A percentile compares a stretch with the other conserved stretches of the same genome.
These are phyloP conservation scores for Iberis pinnata DNA, from an alignment of 345 rosid genomes.

Conservation along the genomic window DNA sequence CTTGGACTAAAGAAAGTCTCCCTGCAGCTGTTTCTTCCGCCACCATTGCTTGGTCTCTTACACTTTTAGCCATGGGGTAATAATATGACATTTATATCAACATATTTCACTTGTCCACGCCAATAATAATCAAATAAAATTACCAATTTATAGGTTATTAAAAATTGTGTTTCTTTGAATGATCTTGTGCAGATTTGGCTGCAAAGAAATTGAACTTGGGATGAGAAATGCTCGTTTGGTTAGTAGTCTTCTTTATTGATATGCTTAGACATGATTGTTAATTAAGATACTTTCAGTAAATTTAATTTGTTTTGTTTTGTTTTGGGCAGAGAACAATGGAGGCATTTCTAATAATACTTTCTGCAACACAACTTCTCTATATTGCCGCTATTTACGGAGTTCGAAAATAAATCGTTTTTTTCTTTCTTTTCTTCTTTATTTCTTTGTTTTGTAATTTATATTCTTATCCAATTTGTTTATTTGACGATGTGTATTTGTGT, in stretches of 20 bases:
- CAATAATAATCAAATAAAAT: background rate
- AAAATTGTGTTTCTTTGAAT: background rate
- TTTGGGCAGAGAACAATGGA: conserved; percentile 87
- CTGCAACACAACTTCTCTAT: conserved; percentile 73
- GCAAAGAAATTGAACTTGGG: conserved; percentile 77
- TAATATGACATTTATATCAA: too few species aligned
- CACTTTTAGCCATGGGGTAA: conserved; percentile 88
- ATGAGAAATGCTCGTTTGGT: conserved; percentile 78
- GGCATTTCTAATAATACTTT: conserved; percentile 77
- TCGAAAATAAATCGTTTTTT: conserved; percentile 14
- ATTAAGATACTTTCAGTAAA: background rate
- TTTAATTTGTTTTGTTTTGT: background rate
- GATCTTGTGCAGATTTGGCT: conserved; percentile 52
- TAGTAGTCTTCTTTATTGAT: conserved; percentile 5
- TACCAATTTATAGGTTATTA: background rate
- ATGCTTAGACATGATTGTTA: too few species aligned
- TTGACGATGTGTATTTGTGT: conserved; percentile 15
- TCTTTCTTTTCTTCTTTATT: background rate
- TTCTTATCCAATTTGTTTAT: background rate
- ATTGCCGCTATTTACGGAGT: conserved; percentile 64
- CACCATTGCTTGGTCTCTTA: conserved; percentile 78
- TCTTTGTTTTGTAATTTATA: conserved; percentile 6
- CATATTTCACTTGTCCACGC: background rate
- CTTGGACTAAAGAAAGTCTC: conserved; percentile 50
- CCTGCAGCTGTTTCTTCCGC: conserved; percentile 73